Evolutionary conservation across 1,139 yeast species (phyloP).

Genomic region (Candida gigantensis): DNA sequence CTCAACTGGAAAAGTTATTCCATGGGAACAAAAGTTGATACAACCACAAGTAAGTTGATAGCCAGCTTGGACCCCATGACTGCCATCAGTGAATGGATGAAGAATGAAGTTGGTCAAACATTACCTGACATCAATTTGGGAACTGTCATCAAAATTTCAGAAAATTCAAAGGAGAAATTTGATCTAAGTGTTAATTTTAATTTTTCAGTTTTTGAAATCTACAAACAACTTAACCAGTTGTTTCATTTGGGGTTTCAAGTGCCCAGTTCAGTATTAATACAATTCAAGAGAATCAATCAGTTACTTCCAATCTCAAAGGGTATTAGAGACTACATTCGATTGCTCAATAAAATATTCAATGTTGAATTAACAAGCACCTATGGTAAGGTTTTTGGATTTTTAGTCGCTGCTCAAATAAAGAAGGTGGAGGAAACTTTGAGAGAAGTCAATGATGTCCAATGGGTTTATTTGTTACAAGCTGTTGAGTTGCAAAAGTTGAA

Average conservation of each 20-base stretch:
- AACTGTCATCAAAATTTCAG: constrained; percentile 13
- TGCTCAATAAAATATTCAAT: constrained; percentile 30
- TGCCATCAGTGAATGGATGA: constrained; percentile 52
- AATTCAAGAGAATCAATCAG: constrained; percentile 46
- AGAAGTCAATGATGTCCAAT: constrained; percentile 39
- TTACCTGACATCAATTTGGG: constrained; percentile 14
- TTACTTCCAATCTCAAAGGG: constrained; percentile 61
- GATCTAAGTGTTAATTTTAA: constrained; percentile 53
- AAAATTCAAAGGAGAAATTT: constrained; percentile 12
- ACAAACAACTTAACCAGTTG: constrained; percentile 57
- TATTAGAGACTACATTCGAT: constrained; percentile 45
- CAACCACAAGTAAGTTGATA: constrained; percentile 48
- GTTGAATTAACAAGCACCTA: constrained; percentile 19
- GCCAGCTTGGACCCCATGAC: constrained; percentile 46
- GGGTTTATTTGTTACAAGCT: constrained; percentile 60
- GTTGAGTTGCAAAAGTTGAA: constrained; percentile 36
- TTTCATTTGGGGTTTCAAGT: constrained; percentile 56
- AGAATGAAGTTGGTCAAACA: constrained; percentile 7
- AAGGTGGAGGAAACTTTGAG: constrained; percentile 26
- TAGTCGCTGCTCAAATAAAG: constrained; percentile 43
- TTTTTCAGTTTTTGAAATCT: constrained; percentile 40
- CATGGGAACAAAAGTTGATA: constrained; percentile 64
- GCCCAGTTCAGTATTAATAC: constrained; percentile 40
- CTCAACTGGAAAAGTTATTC: constrained; percentile 73
- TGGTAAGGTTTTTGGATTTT: constrained; percentile 41